A percentile compares a stretch with the other conserved stretches of the same genome.
phyloP scores from a whole-genome alignment of 2,329 filamentous ascomycete genomes.

The Rhexocercosporidium sp. region DNA sequence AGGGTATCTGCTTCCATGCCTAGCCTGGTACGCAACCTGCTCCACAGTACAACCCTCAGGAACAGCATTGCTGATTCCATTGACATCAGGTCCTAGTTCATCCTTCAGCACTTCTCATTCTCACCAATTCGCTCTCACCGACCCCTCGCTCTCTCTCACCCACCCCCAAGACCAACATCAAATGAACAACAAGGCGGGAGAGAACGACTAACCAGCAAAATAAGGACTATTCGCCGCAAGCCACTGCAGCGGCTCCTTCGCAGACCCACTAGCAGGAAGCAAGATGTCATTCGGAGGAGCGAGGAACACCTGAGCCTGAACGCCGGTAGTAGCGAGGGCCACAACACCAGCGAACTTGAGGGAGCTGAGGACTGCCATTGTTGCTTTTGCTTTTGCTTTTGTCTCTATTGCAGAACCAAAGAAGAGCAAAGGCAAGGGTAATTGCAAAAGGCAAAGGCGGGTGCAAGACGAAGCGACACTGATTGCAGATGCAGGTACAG shows the following conservation, averaged over 20 bases:
- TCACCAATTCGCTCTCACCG: background rate
- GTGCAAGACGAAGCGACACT: background rate
- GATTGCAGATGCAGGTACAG: background rate
- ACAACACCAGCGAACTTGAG: constrained; percentile 16
- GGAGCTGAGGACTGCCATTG: constrained; percentile 24
- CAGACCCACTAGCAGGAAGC: constrained; percentile 41
- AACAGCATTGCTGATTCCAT: constrained; percentile 57
- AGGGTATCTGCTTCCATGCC: constrained; percentile 68
- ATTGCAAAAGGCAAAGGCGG: background rate
- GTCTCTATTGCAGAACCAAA: background rate
- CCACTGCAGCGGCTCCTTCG: constrained; percentile 52
- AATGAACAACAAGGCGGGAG: background rate
- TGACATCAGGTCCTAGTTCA: constrained; percentile 59
- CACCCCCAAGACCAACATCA: background rate
- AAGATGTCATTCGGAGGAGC: constrained; percentile 43
- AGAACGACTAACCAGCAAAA: constrained; percentile 50
- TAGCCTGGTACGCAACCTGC: constrained; percentile 62
- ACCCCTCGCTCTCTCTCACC: background rate
- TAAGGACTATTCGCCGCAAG: constrained; percentile 60
- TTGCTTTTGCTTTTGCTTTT: constrained; percentile 5
- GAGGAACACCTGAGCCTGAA: constrained; percentile 25
- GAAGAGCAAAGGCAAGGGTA: background rate
- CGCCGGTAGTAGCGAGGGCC: constrained; percentile 6
- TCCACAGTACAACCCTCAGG: constrained; percentile 64
- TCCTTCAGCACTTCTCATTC: constrained; percentile 6